Conservation (phyloP, 208 protist species). For the Herpetomonas tarakana region DNA sequence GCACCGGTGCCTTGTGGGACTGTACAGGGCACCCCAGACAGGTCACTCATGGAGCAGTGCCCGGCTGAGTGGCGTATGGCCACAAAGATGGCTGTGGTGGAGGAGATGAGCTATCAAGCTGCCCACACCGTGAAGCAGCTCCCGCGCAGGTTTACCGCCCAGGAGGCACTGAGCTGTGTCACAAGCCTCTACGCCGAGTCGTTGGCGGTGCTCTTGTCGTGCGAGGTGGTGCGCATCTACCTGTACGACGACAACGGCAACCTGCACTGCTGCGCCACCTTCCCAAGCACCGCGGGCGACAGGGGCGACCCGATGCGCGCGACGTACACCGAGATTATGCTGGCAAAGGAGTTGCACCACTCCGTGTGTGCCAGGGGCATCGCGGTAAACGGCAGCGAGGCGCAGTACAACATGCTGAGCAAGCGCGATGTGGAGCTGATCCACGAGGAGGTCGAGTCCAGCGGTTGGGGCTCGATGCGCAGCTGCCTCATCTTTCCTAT, state of each 20-base stretch:
- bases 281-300: conserved; percentile 35
- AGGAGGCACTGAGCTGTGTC: conserved; percentile 10
- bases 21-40: not conserved
- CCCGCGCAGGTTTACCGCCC: conserved; percentile 4
- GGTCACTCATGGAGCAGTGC: conserved; percentile 8
- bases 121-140: not conserved
- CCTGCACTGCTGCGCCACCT: conserved; percentile 64
- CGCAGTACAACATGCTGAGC: conserved; percentile 20
- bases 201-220: conserved; percentile 66
- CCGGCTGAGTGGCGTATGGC: conserved; percentile 21
- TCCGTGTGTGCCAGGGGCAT: conserved; percentile 71
- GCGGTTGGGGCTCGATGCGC: conserved; percentile 62
- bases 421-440: conserved; percentile 28
- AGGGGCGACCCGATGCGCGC: conserved; percentile 68
- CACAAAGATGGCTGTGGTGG: conserved; percentile 10
- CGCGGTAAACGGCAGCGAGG: conserved; percentile 65
- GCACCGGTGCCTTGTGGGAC: too few species aligned
- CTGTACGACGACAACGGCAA: conserved; percentile 76
- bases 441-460: conserved; percentile 31
- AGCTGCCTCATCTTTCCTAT: conserved; percentile 88
- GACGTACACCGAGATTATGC: conserved; percentile 68
- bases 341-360: conserved; percentile 75
- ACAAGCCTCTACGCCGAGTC: conserved; percentile 74
- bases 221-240: conserved; percentile 86
- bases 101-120: conserved; percentile 8